A percentile compares a stretch with the other conserved stretches of the same genome.
Conservation (phyloP, 2,329 filamentous ascomycete genomes). For the Colletotrichum incanum region DNA sequence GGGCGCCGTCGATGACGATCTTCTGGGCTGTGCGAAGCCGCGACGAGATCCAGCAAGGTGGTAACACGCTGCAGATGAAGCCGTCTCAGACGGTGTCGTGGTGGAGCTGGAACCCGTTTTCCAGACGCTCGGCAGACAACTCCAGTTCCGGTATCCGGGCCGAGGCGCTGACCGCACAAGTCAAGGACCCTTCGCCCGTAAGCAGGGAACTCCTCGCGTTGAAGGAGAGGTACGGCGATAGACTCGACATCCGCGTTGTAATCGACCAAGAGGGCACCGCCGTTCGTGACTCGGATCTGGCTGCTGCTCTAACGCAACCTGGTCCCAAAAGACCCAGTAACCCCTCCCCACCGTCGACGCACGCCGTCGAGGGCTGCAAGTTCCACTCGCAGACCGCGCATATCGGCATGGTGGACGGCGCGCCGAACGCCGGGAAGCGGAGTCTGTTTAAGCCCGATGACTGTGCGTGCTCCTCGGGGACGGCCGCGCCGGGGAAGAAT, state of each 20-base stretch:
- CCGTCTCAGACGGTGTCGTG: constrained; percentile 29
- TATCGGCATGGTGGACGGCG: constrained; percentile 44
- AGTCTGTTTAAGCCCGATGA: constrained; percentile 18
- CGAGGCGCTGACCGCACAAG: constrained; percentile 44
- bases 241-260: constrained; percentile 80
- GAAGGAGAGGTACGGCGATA: constrained; percentile 69
- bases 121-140: background rate
- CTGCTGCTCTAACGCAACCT: constrained; percentile 48
- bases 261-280: constrained; percentile 84
- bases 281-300: constrained; percentile 71
- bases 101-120: constrained; percentile 36
- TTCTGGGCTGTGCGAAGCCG: constrained; percentile 84
- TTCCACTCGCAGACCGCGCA: constrained; percentile 50
- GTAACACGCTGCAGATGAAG: constrained; percentile 21
- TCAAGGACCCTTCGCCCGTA: constrained; percentile 62
- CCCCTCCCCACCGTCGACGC: constrained; percentile 56
- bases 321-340: constrained; percentile 27
- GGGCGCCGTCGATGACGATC: constrained; percentile 73
- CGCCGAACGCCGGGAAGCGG: constrained; percentile 35
- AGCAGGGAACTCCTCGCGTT: constrained; percentile 76
- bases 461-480: constrained; percentile 48
- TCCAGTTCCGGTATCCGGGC: constrained; percentile 34
- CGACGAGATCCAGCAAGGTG: constrained; percentile 61
- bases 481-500: constrained; percentile 64
- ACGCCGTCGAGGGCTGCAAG: constrained; percentile 45